These are phyloP conservation scores for Aspergillus mulundensis DNA, from an alignment of 495 filamentous ascomycete species.

Conservation along the genomic window DNA sequence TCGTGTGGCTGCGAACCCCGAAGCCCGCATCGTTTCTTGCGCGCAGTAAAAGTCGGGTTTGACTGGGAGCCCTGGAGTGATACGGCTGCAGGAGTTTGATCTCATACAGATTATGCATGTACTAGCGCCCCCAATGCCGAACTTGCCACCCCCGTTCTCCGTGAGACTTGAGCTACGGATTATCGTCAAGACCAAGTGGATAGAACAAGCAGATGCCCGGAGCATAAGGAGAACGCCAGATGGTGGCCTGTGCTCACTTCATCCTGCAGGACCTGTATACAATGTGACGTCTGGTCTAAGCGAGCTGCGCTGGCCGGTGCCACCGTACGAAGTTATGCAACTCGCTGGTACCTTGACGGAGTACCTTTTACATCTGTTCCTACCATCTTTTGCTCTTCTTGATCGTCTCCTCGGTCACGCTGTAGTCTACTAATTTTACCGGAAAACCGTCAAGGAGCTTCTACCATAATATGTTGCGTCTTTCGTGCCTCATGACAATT, in stretches of 20 bases:
- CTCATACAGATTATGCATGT: neutral
- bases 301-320: neutral
- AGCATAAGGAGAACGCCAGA: neutral
- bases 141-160: neutral
- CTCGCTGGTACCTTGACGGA: neutral
- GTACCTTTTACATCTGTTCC: too few relatives aligned
- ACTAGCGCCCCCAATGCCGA: neutral
- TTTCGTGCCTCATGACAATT: conserved; percentile 3
- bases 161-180: neutral
- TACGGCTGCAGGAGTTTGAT: neutral
- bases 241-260: neutral
- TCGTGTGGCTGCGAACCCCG: neutral
- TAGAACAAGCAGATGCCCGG: neutral
- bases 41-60: neutral
- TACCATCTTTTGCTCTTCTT: too few relatives aligned
- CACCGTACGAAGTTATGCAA: neutral
- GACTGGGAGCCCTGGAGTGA: neutral
- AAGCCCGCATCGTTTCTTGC: neutral
- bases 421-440: too few relatives aligned
- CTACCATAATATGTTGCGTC: neutral
- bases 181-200: neutral
- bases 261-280: neutral
- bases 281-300: neutral
- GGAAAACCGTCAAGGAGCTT: too few relatives aligned
- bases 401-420: too few relatives aligned